A percentile compares a stretch with the other conserved stretches of the same genome.
Evolutionary conservation across 2,329 filamentous ascomycete species (phyloP).

Genomic region (Penicillium sumatraense): DNA sequence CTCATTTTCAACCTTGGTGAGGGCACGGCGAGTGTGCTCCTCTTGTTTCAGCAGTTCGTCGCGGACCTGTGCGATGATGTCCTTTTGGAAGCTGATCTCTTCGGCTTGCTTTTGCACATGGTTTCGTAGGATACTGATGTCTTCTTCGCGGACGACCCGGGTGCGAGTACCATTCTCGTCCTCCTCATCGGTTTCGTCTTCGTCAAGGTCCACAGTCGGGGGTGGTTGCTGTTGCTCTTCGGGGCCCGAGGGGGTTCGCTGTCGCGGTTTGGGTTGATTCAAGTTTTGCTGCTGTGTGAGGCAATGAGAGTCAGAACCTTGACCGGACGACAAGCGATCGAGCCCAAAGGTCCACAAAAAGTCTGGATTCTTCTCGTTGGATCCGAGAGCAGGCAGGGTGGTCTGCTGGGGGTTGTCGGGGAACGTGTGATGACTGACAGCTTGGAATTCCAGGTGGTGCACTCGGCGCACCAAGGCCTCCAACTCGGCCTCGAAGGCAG

Average conservation of each 20-base stretch:
- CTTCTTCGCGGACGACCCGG: conserved; percentile 70
- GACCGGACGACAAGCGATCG: conserved; percentile 37
- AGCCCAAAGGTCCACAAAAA: conserved; percentile 41
- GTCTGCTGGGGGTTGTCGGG: conserved; percentile 81
- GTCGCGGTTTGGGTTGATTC: conserved; percentile 43
- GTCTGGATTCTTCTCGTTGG: conserved; percentile 51
- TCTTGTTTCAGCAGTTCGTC: conserved; percentile 85
- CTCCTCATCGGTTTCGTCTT: conserved; percentile 46
- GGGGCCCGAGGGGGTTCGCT: conserved; percentile 38
- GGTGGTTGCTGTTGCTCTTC: conserved; percentile 30
- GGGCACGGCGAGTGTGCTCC: conserved; percentile 78
- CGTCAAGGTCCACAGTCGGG: conserved; percentile 35
- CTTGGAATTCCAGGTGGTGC: conserved; percentile 80
- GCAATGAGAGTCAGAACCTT: conserved; percentile 41
- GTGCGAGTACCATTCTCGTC: conserved; percentile 58
- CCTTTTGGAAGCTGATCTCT: conserved; percentile 83
- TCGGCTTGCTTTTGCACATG: conserved; percentile 94
- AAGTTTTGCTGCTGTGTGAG: conserved; percentile 42
- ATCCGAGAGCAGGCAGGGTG: conserved; percentile 63
- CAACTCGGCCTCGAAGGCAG: conserved; percentile 79
- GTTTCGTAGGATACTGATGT: conserved; percentile 82
- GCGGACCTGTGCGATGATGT: conserved; percentile 83
- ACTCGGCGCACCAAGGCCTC: conserved; percentile 77
- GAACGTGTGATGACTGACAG: conserved; percentile 59
- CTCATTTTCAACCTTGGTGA: conserved; percentile 81